Evolutionary conservation across 1,284 basidiomycete genomes (phyloP).

Genomic region (Tilletia indica): DNA sequence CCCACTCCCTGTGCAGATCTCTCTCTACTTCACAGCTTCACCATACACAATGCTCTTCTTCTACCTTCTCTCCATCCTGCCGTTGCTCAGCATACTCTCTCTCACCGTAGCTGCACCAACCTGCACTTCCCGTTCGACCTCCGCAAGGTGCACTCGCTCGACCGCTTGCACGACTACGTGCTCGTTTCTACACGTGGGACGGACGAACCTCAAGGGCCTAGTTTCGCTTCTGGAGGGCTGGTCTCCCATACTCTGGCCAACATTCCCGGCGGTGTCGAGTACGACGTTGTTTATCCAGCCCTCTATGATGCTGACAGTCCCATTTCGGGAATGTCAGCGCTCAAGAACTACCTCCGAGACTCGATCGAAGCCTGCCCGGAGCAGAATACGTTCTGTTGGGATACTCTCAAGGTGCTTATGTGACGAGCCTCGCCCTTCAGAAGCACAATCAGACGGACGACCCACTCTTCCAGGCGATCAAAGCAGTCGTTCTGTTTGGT

Average conservation of each 20-base stretch:
- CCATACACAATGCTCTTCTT: too few species aligned
- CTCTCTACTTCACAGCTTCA: too few species aligned
- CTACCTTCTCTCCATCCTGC: too few species aligned
- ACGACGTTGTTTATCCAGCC: constrained; percentile 4
- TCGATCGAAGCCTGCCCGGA: neutral
- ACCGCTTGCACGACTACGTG: neutral
- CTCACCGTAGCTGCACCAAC: too few species aligned
- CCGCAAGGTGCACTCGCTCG: too few species aligned
- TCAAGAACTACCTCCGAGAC: neutral
- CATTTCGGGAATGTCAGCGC: neutral
- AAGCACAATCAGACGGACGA: neutral
- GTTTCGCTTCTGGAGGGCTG: neutral
- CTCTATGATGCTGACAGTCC: too few species aligned
- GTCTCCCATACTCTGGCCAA: neutral
- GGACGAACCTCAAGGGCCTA: neutral
- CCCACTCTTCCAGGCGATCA: neutral
- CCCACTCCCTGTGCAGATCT: too few species aligned
- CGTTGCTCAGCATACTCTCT: too few species aligned
- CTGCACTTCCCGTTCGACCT: too few species aligned
- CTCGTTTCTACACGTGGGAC: neutral
- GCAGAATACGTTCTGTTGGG: neutral
- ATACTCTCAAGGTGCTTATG: constrained; percentile 10
- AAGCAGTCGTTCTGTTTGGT: neutral
- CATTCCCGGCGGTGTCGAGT: neutral
- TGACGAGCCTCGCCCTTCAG: neutral